Evolutionary conservation across 2,329 filamentous ascomycete species (phyloP).

Genomic region (Neophaeococcomyces aloes): DNA sequence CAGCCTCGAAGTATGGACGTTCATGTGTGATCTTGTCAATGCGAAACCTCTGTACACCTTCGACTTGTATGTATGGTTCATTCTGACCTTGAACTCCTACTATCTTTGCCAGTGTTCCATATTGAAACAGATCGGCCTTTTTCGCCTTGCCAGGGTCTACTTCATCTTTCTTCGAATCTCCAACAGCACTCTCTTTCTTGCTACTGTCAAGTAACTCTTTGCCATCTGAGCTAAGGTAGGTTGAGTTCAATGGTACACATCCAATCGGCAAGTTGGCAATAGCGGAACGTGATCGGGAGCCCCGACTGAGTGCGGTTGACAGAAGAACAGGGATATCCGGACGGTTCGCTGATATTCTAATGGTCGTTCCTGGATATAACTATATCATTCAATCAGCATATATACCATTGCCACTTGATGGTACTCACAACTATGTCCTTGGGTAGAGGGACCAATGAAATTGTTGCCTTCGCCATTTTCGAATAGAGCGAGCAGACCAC

Average conservation of each 20-base stretch:
- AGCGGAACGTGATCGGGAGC: conserved; percentile 52
- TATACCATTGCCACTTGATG: background rate
- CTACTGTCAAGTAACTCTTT: conserved; percentile 62
- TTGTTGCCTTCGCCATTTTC: conserved; percentile 28
- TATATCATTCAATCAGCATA: conserved; percentile 3
- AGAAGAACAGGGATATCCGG: conserved; percentile 83
- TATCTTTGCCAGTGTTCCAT: conserved; percentile 71
- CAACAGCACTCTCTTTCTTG: conserved; percentile 39
- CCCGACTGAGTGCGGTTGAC: conserved; percentile 70
- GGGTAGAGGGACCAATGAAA: conserved; percentile 75
- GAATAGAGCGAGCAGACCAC: background rate
- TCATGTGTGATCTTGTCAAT: conserved; percentile 67
- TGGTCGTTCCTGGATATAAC: conserved; percentile 72
- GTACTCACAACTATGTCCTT: conserved; percentile 55
- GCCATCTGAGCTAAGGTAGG: conserved; percentile 61
- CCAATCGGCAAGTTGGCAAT: conserved; percentile 65
- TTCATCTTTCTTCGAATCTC: conserved; percentile 30
- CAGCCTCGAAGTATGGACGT: conserved; percentile 75
- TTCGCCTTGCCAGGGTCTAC: conserved; percentile 50
- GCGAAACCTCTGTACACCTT: conserved; percentile 68
- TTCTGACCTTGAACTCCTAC: conserved; percentile 66
- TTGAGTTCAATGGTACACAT: conserved; percentile 75
- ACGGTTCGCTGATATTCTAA: conserved; percentile 65
- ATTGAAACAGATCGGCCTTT: conserved; percentile 67
- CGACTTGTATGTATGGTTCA: conserved; percentile 75